These are phyloP conservation scores for Phytophthora sp. DNA, from an alignment of 352 stramenopile genomes.

Conservation along the genomic window DNA sequence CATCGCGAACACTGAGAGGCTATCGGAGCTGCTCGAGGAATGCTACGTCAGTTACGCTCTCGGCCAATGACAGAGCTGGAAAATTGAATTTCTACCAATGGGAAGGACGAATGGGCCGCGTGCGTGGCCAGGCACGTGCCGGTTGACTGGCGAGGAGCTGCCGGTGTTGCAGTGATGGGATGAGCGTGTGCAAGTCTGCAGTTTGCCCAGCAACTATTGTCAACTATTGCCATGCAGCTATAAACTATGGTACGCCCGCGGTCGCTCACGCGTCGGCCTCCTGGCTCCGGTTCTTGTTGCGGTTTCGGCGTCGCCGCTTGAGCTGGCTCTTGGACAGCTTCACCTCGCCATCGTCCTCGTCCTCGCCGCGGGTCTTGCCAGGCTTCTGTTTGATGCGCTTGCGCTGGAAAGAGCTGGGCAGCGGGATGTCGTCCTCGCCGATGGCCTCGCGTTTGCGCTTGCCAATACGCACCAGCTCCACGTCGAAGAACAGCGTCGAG, in stretches of 20 bases:
- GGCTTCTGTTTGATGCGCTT: conserved; percentile 60
- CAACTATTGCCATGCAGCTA: conserved; percentile 13
- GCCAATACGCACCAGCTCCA: conserved; percentile 79
- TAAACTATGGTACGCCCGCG: conserved; percentile 26
- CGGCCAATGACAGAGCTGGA: too few species aligned
- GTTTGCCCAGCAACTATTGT: conserved; percentile 3
- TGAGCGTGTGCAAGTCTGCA: neutral
- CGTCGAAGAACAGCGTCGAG: conserved; percentile 79
- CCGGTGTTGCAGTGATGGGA: conserved; percentile 11
- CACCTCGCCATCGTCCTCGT: conserved; percentile 21
- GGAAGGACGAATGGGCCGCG: neutral
- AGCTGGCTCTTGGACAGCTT: conserved; percentile 46
- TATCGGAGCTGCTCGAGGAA: conserved; percentile 2
- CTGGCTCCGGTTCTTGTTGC: conserved; percentile 30
- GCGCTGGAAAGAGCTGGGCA: conserved; percentile 77
- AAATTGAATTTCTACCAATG: conserved; percentile 21
- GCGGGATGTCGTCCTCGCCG: conserved; percentile 65
- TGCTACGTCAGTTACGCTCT: conserved; percentile 12
- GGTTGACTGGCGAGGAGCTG: conserved; percentile 33
- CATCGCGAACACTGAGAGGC: conserved; percentile 19
- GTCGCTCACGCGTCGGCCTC: conserved; percentile 16
- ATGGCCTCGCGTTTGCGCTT: conserved; percentile 72
- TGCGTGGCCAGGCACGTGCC: conserved; percentile 38
- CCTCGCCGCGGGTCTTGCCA: conserved; percentile 17
- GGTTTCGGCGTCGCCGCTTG: conserved; percentile 52